These are phyloP conservation scores for Ambrosiella xylebori DNA, from an alignment of 2,329 filamentous ascomycete species.

Conservation along the genomic window DNA sequence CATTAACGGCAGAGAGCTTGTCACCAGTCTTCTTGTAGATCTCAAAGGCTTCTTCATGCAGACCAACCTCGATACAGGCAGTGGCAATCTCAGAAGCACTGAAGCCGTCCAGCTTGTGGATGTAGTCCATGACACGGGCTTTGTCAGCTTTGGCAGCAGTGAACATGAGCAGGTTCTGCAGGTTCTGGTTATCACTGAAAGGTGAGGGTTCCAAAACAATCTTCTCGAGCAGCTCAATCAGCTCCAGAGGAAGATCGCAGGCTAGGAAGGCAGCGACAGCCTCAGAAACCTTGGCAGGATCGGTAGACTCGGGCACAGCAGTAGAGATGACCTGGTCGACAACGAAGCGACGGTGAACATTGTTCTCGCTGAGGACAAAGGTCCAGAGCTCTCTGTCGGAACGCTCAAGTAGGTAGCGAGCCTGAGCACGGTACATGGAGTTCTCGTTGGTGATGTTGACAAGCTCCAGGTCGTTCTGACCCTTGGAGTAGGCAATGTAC, in stretches of 20 bases:
- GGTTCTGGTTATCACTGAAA: conserved; percentile 91
- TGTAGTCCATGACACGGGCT: conserved; percentile 86
- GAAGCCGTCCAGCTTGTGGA: conserved; percentile 78
- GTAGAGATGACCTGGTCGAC: conserved; percentile 94
- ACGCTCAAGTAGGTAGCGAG: conserved; percentile 81
- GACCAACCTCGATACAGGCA: conserved; percentile 83
- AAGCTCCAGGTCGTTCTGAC: conserved; percentile 90
- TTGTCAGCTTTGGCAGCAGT: conserved; percentile 96
- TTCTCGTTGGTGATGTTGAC: conserved; percentile 99
- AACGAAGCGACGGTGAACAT: conserved; percentile 81
- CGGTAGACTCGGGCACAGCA: conserved; percentile 79
- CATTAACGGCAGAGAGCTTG: conserved; percentile 70
- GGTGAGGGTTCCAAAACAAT: conserved; percentile 98
- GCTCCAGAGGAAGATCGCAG: conserved; percentile 76
- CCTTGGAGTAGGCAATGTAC: conserved; percentile 89
- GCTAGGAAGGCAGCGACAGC: conserved; percentile 87
- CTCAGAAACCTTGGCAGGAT: conserved; percentile 86
- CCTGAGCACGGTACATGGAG: conserved; percentile 98
- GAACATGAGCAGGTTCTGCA: conserved; percentile 91
- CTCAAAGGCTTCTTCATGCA: conserved; percentile 93
- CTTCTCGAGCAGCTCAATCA: conserved; percentile 97
- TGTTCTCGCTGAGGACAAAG: conserved; percentile 90
- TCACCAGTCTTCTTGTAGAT: conserved; percentile 97
- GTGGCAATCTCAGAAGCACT: conserved; percentile 82
- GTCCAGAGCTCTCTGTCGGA: conserved; percentile 82